Evolutionary conservation across 768 basidiomycete species (phyloP).

Genomic region (Amanita rubescens): DNA sequence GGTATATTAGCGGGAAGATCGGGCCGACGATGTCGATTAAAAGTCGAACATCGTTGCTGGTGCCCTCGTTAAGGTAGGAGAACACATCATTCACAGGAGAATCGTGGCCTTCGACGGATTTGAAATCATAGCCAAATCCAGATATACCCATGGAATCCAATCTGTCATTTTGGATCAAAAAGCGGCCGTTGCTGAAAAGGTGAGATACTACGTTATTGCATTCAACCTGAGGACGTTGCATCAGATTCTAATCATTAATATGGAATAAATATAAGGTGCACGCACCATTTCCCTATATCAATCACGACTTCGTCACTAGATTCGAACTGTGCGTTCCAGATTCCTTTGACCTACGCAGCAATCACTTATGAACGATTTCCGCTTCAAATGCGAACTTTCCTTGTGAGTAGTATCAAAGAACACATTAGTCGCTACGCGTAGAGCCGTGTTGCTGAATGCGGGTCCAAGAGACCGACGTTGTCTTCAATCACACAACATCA

Average conservation of each 20-base stretch:
- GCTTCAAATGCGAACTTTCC: no score
- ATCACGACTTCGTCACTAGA: no score
- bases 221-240: constrained; percentile 34
- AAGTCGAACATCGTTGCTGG: no score
- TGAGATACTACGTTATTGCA: constrained; percentile 29
- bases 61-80: not conserved
- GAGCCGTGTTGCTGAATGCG: not conserved
- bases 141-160: no score
- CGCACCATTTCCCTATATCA: no score
- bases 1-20: not conserved
- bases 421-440: no score
- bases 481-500: constrained; percentile 15
- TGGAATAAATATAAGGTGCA: not conserved
- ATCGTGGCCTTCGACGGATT: not conserved
- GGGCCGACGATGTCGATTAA: not conserved
- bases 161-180: no score
- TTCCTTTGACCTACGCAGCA: no score
- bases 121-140: not conserved
- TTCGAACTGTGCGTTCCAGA: no score
- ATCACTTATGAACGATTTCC: no score
- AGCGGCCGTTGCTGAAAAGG: not conserved
- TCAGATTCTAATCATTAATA: no score
- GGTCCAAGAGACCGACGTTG: constrained; percentile 32
- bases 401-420: no score
- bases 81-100: not conserved